phyloP scores from a whole-genome alignment of 495 filamentous ascomycete species.

The Friedmanniomyces endolithicus region DNA sequence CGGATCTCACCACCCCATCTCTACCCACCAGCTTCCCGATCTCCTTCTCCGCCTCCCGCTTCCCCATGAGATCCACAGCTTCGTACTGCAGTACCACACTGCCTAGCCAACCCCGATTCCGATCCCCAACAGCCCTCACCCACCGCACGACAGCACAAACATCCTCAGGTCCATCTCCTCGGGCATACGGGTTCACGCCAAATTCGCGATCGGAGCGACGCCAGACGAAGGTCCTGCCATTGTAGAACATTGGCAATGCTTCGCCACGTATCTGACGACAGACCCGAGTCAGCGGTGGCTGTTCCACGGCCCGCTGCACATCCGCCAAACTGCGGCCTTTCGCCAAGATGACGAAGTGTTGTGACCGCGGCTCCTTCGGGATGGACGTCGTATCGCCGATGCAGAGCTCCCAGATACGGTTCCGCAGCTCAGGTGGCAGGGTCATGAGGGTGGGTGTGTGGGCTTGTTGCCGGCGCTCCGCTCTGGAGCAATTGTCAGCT shows the following conservation, averaged over 20 bases:
- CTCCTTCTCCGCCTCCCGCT: background rate
- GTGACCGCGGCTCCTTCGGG: background rate
- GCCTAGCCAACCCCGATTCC: background rate
- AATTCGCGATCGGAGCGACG: background rate
- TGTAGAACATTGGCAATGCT: constrained; percentile 1
- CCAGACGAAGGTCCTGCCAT: background rate
- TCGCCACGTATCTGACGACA: background rate
- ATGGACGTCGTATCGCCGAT: background rate
- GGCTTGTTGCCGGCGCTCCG: background rate
- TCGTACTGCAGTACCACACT: background rate
- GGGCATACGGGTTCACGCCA: background rate
- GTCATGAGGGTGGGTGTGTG: background rate
- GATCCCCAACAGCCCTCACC: background rate
- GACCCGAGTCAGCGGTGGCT: background rate
- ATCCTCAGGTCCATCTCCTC: background rate
- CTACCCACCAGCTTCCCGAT: background rate
- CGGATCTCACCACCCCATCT: background rate
- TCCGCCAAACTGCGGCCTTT: background rate
- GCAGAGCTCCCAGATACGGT: background rate
- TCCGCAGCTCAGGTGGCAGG: background rate
- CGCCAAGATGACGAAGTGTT: background rate
- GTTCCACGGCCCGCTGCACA: background rate
- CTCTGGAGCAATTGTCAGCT: background rate
- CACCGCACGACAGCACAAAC: background rate
- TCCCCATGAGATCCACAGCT: background rate